Evolutionary conservation across 2,329 filamentous ascomycete genomes (phyloP), one percentile per base, ranked within the genome.

Genomic region (Periconia sp.): DNA sequence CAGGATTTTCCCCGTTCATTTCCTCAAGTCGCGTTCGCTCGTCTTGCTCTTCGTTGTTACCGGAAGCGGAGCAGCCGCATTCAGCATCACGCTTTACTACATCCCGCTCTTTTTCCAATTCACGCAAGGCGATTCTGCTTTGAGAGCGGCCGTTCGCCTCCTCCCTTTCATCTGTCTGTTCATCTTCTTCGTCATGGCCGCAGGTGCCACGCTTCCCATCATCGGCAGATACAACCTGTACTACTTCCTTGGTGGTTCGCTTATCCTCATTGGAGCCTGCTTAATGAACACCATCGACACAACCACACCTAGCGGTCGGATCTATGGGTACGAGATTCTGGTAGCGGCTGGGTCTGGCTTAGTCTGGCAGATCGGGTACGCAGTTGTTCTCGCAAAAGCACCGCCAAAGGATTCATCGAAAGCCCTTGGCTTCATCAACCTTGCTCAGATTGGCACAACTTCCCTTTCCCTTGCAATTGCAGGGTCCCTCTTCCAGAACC

Each of bases 1-100:
- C 2, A 75, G 82, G 0, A 63, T 83, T 5, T 81, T 84, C 50
- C 83, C 82, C 0, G 27, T 23, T 15, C n/a, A 83, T 5, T 74
- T 84, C 45, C 60, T 82, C 3, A 62, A 37, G 14, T 15, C 30
- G 9, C 27, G 40, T 27, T 47, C 44, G 10, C 41, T 37, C 2
- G 13, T 47, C n/a, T 37, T 47, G 6, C 48, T 47, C 14, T 55
- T 40, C 33, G n/a, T 51, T 37, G 23, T 33, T 18, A 43, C 51
- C 18, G 27, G 27, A 27, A 20, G 37, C 10, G 47, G 45, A 27
- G 23, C 37, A 17, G 14, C 37, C 71, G 63, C 71, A 73, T 69
- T 81, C 73, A 77, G 1, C 54, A 69, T 20, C 20, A 33, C 53
- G 3, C 20, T 63, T 19, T 63, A 60, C 49, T 62, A 37, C 37